Conservation (phyloP, 176 grass and related monocot genomes). For the Oryza longistaminata region DNA sequence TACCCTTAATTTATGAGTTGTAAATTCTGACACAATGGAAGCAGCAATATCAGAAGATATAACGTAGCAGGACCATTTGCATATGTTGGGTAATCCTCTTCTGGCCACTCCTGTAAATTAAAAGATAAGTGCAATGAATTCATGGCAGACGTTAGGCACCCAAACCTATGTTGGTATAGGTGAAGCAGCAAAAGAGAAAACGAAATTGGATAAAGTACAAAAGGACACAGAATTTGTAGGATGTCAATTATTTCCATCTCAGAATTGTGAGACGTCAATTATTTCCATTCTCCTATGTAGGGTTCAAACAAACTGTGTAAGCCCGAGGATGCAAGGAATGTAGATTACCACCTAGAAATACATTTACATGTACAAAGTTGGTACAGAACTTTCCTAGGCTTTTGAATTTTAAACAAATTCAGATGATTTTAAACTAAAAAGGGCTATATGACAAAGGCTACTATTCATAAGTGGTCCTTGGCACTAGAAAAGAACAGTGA, state of each 20-base stretch:
- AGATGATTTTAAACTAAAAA: neutral
- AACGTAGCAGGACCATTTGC: constrained; percentile 95
- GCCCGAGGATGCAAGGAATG: neutral
- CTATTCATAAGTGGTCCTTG: neutral
- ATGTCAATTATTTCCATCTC: neutral
- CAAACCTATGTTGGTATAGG: neutral
- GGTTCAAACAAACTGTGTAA: neutral
- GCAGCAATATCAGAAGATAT: constrained; percentile 85
- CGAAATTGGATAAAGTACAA: neutral
- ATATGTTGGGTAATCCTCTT: constrained; percentile 93
- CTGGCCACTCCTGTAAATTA: constrained; percentile 89
- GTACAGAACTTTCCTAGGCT: neutral
- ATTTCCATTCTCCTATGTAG: constrained; percentile 26
- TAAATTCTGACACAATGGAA: constrained; percentile 79
- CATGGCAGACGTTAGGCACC: neutral
- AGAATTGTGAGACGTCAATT: neutral
- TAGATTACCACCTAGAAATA: constrained; percentile 11
- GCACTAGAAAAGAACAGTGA: neutral
- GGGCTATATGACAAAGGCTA: neutral
- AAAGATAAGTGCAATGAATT: constrained; percentile 32
- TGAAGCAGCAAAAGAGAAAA: neutral
- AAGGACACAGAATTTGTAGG: neutral
- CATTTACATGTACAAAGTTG: neutral
- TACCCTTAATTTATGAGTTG: constrained; percentile 84
- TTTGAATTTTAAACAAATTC: neutral